A percentile compares a stretch with the other conserved stretches of the same genome.
phyloP scores from a whole-genome alignment of 2,329 filamentous ascomycete genomes.

The Ambrosiella cleistominuta region DNA sequence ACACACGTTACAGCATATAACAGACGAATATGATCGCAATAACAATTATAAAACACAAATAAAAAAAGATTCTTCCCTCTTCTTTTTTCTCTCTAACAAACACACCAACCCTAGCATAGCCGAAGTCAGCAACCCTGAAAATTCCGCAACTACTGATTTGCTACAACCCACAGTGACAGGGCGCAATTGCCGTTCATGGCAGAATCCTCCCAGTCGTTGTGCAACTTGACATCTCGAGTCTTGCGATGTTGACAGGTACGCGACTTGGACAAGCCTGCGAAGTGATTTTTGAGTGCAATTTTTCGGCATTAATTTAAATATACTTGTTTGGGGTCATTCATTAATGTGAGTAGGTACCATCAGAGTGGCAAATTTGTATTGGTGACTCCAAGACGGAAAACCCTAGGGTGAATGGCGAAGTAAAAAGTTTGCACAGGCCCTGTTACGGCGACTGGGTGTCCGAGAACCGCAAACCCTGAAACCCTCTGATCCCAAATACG shows the following conservation, averaged over 20 bases:
- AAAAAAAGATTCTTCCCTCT: too few species aligned
- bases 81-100: too few species aligned
- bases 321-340: too few species aligned
- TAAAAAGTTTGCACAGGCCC: background rate
- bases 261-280: background rate
- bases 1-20: background rate
- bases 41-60: too few species aligned
- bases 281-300: too few species aligned
- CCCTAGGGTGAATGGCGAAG: background rate
- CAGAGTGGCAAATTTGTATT: background rate
- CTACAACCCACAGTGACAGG: background rate
- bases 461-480: background rate
- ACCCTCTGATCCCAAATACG: too few species aligned
- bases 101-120: background rate
- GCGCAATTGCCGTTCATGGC: background rate
- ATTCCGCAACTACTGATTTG: background rate
- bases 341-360: background rate
- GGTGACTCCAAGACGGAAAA: background rate
- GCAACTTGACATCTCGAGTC: background rate
- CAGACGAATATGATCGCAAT: background rate
- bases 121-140: background rate
- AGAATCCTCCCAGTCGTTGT: background rate
- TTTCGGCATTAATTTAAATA: too few species aligned
- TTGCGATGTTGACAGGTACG: background rate
- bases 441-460: background rate